phyloP scores from a whole-genome alignment of 2,329 filamentous ascomycete genomes.

The Botryotinia globosa region DNA sequence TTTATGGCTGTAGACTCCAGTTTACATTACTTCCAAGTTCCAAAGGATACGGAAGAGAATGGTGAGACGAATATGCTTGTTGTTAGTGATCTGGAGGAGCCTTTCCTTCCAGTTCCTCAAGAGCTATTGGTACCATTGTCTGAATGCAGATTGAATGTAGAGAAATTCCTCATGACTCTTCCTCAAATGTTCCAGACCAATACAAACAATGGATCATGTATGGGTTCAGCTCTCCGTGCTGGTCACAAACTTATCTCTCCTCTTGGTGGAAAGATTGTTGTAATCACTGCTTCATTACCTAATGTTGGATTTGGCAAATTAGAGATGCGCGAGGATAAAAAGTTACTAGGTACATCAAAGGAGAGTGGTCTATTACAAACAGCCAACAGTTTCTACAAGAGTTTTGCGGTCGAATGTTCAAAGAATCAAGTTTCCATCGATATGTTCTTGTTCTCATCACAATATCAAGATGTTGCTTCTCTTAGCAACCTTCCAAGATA shows the following conservation, averaged over 20 bases:
- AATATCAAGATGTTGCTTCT: conserved; percentile 96
- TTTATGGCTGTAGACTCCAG: conserved; percentile 95
- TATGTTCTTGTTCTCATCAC: conserved; percentile 95
- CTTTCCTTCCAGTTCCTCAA: conserved; percentile 89
- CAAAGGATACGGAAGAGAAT: conserved; percentile 80
- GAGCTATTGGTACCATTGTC: conserved; percentile 86
- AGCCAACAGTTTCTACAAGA: conserved; percentile 96
- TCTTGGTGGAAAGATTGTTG: conserved; percentile 90
- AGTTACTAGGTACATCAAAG: conserved; percentile 88
- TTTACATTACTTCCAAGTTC: conserved; percentile 93
- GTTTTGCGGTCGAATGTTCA: conserved; percentile 96
- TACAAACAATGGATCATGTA: conserved; percentile 83
- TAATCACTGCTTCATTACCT: conserved; percentile 84
- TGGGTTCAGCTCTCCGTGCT: conserved; percentile 89
- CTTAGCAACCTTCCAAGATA: conserved; percentile 94
- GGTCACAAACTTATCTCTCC: conserved; percentile 95
- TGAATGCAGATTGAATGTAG: conserved; percentile 87
- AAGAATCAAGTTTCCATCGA: conserved; percentile 98
- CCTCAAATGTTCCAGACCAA: conserved; percentile 97
- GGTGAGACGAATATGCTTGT: conserved; percentile 89
- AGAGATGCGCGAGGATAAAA: conserved; percentile 95
- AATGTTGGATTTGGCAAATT: conserved; percentile 88
- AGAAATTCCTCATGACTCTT: conserved; percentile 84
- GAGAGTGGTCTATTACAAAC: conserved; percentile 86
- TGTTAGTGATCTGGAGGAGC: conserved; percentile 91